Evolutionary conservation across 129 eudicot species (phyloP).

Genomic region (carrot (Daucus carota)): DNA sequence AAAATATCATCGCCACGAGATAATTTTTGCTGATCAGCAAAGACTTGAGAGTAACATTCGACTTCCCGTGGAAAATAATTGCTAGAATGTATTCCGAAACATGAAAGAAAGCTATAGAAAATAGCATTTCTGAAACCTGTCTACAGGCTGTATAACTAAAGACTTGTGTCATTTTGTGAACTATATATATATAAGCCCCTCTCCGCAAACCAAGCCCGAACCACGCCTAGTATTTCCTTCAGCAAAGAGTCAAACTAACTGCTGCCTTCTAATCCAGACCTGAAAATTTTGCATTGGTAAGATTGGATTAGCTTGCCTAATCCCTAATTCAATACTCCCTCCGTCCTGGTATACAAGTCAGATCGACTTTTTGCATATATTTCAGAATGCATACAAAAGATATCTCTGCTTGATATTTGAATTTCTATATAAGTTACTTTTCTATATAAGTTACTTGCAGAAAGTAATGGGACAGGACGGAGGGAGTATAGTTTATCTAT

Average conservation of each 20-base stretch:
- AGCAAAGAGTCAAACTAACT: constrained; percentile 5
- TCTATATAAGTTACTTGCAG: too few species aligned
- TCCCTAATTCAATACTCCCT: too few species aligned
- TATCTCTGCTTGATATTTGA: too few species aligned
- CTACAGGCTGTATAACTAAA: constrained; percentile 54
- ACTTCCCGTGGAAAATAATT: constrained; percentile 52
- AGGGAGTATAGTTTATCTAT: too few species aligned
- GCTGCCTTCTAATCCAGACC: constrained; percentile 25
- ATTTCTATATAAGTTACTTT: too few species aligned
- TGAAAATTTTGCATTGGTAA: too few species aligned
- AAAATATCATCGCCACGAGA: constrained; percentile 59
- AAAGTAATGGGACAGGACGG: too few species aligned
- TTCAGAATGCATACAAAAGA: too few species aligned
- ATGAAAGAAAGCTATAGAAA: constrained; percentile 68
- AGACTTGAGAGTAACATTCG: constrained; percentile 59
- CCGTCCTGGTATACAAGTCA: too few species aligned
- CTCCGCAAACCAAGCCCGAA: background rate
- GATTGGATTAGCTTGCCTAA: too few species aligned
- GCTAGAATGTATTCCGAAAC: constrained; percentile 74
- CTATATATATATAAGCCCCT: constrained; percentile 17
- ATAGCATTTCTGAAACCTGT: constrained; percentile 60
- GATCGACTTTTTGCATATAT: too few species aligned
- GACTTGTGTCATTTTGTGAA: constrained; percentile 53
- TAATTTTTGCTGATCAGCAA: constrained; percentile 74
- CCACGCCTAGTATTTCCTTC: background rate